These are phyloP conservation scores for Chrysopogon serrulatus DNA, from an alignment of 176 grass and related monocot genomes.

Conservation along the genomic window DNA sequence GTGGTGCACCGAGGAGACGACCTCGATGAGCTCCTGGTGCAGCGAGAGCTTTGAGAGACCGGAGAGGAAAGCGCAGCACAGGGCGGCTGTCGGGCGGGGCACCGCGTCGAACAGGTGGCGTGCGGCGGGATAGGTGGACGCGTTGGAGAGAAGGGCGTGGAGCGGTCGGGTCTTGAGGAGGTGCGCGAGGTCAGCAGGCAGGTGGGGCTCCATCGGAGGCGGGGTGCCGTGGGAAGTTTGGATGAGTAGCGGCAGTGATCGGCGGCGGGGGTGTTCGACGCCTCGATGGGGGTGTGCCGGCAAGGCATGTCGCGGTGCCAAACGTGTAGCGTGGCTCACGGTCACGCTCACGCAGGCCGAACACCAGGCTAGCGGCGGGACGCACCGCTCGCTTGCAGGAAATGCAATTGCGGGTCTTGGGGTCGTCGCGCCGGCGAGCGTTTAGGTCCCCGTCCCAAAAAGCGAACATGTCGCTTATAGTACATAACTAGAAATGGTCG, in stretches of 20 bases:
- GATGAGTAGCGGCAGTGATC: not conserved
- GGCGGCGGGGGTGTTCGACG: conserved; percentile 8
- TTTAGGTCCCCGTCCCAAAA: too few species aligned
- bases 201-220: conserved; percentile 37
- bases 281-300: not conserved
- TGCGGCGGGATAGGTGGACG: conserved; percentile 29
- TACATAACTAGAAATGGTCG: too few species aligned
- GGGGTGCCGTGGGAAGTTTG: not conserved
- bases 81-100: conserved; percentile 34
- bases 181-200: not conserved
- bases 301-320: conserved; percentile 13
- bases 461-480: too few species aligned
- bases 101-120: conserved; percentile 68
- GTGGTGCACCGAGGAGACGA: conserved; percentile 38
- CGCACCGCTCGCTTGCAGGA: not conserved
- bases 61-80: conserved; percentile 45
- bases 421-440: not conserved
- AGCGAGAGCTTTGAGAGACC: conserved; percentile 54
- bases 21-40: conserved; percentile 45
- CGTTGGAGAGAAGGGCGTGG: conserved; percentile 34
- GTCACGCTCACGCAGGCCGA: not conserved
- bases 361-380: not conserved
- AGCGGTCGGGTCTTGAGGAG: conserved; percentile 51
- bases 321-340: not conserved
- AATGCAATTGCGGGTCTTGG: not conserved